These are phyloP conservation scores for Aspergillus fumigatiaffinis DNA, from an alignment of 2,329 filamentous ascomycete genomes.

Conservation along the genomic window DNA sequence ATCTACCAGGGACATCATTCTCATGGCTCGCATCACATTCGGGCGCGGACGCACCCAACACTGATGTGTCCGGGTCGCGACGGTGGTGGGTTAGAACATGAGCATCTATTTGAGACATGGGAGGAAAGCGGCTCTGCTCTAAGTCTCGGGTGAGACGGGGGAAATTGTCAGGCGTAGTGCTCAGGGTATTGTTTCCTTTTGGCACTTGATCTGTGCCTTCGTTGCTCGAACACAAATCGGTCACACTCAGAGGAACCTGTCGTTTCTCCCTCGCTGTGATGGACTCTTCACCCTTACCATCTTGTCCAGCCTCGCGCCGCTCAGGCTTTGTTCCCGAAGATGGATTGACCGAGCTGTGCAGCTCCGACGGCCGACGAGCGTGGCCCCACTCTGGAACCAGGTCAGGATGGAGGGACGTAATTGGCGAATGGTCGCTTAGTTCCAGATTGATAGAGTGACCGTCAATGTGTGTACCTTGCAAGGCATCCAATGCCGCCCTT, in stretches of 20 bases:
- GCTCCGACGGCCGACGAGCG: not conserved
- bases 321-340: not conserved
- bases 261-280: not conserved
- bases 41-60: not conserved
- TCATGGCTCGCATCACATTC: not conserved
- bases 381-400: not conserved
- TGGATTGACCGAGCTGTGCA: not conserved
- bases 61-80: conserved; percentile 3
- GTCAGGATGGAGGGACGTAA: conserved; percentile 10
- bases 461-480: conserved; percentile 36
- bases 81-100: conserved; percentile 26
- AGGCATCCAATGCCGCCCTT: conserved; percentile 31
- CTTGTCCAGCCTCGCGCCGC: not conserved
- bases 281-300: not conserved
- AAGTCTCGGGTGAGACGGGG: conserved; percentile 18
- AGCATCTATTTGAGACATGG: conserved; percentile 37
- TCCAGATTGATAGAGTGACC: conserved; percentile 40
- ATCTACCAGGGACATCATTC: not conserved
- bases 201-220: conserved; percentile 6
- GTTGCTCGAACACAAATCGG: conserved; percentile 8
- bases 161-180: conserved; percentile 10
- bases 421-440: conserved; percentile 29
- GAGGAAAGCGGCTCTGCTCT: conserved; percentile 31
- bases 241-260: conserved; percentile 2
- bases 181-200: not conserved